Base-by-base conservation (phyloP, 2,329 filamentous ascomycete genomes). In the Talaromyces amestolkiae region DNA sequence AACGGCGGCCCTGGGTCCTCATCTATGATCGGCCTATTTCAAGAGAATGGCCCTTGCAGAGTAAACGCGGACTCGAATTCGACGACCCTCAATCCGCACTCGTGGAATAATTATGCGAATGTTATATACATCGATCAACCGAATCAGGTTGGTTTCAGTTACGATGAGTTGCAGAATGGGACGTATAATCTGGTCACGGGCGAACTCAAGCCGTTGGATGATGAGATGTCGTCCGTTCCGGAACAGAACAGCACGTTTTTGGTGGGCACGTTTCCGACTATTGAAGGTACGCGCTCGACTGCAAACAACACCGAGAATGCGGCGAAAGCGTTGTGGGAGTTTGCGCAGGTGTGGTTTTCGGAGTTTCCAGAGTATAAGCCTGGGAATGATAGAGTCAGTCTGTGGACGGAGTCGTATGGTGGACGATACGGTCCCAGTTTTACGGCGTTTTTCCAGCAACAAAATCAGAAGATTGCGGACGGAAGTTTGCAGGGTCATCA, bases 101-200 rank as follows among this genome's bases (percentile, higher is more conserved):
- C 85, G 3, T 89, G 85, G 83, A 87, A 85, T 67, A 84, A 85
- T 69, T 80, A 83, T 24, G 83, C 82, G 68, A 89, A 89, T 70
- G 84, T 90, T 81, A 82, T 91, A 13, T 91, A 89, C 74, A 84
- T 91, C 69, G 88, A 91, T 70, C 85, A 91, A 73, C 89, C 86
- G 9, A 83, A 81, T 10, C 82, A 85, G 56, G 83, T 86, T 4
- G 86, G 86, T 0, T 84, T 87, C 70, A 86, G 83, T 11, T 88
- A 88, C 72, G 80, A 79, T 64, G 68, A 75, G 0, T 73, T 73
- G 10, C 75, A 75, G 15, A 81, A 81, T 53, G 78, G 76, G 17
- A 81, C 79, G 22, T n/a, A 33, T 11, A 65, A 65, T 59, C 19
- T 47, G 15, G 7, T 60, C 3, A 65, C 63, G 19, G 63, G 63